These are phyloP conservation scores for Candida pseudofarinosa DNA, from an alignment of 805 yeast species.

Conservation along the genomic window DNA sequence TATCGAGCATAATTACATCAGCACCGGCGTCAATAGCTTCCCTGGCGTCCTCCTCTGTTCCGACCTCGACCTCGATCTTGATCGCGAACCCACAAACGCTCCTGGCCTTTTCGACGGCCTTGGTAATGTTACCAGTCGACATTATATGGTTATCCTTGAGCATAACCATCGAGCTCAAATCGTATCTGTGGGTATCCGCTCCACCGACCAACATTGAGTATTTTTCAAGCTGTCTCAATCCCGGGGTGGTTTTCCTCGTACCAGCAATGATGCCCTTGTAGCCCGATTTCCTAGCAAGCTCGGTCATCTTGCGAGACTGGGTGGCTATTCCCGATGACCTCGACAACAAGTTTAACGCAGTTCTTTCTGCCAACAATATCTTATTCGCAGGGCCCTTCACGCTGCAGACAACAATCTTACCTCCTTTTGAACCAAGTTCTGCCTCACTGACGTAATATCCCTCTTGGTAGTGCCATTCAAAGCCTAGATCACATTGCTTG, in stretches of 20 bases:
- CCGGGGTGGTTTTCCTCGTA: slow-evolving; percentile 97
- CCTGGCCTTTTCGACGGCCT: slow-evolving; percentile 75
- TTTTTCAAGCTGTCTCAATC: slow-evolving; percentile 81
- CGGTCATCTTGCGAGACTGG: slow-evolving; percentile 53
- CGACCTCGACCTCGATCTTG: slow-evolving; percentile 91
- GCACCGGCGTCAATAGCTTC: slow-evolving; percentile 96
- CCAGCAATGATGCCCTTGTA: slow-evolving; percentile 88
- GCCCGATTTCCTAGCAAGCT: slow-evolving; percentile 62
- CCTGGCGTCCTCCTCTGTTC: slow-evolving; percentile 75
- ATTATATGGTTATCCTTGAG: slow-evolving; percentile 90
- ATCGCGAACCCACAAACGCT: slow-evolving; percentile 82
- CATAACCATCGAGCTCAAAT: slow-evolving; percentile 92
- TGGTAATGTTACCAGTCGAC: slow-evolving; percentile 88
- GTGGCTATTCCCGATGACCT: slow-evolving; percentile 89
- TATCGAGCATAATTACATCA: slow-evolving; percentile 92
- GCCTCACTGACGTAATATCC: slow-evolving; percentile 49
- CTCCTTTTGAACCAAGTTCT: slow-evolving; percentile 44
- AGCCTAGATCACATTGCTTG: slow-evolving; percentile 64
- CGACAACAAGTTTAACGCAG: slow-evolving; percentile 76
- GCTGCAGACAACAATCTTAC: slow-evolving; percentile 65
- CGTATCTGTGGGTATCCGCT: slow-evolving; percentile 88
- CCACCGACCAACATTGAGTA: slow-evolving; percentile 96
- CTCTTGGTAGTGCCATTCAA: slow-evolving; percentile 71
- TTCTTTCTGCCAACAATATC: slow-evolving; percentile 78
- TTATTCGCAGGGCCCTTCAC: slow-evolving; percentile 79